phyloP scores from a whole-genome alignment of 2,329 filamentous ascomycete genomes.

The Diaporthe sp. region DNA sequence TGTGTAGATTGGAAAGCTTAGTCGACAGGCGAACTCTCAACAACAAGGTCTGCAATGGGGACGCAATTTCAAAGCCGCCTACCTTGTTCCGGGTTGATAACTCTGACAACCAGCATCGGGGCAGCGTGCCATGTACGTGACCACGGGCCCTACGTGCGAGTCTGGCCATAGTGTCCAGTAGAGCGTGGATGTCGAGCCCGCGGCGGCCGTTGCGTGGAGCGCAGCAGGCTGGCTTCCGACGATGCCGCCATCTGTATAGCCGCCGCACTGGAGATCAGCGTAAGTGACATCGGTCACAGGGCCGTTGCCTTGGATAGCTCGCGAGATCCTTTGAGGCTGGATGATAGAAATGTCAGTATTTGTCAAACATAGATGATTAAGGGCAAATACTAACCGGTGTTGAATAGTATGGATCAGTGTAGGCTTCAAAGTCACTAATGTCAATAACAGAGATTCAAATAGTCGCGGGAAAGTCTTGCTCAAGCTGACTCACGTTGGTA shows the following conservation, averaged over 20 bases:
- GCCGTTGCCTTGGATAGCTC: constrained; percentile 70
- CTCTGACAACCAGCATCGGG: constrained; percentile 64
- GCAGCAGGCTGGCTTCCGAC: constrained; percentile 65
- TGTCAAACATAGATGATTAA: background rate
- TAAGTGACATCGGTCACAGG: constrained; percentile 67
- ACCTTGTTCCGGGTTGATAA: constrained; percentile 61
- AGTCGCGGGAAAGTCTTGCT: background rate
- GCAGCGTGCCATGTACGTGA: constrained; percentile 74
- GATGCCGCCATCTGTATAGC: constrained; percentile 63
- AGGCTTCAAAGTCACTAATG: background rate
- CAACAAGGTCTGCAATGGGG: too few species aligned
- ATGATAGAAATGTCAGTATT: background rate
- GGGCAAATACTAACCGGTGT: constrained; percentile 8
- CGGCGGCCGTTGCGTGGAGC: constrained; percentile 66
- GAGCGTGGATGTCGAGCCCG: constrained; percentile 67
- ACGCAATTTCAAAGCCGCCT: constrained; percentile 36
- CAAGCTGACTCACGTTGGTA: constrained; percentile 35
- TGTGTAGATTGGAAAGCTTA: constrained; percentile 42
- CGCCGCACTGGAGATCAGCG: constrained; percentile 70
- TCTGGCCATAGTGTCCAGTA: constrained; percentile 68
- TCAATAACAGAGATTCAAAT: background rate
- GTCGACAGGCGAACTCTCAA: background rate
- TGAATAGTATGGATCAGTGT: constrained; percentile 28
- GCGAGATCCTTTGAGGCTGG: constrained; percentile 66
- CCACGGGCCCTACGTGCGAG: constrained; percentile 66